Base-by-base conservation (phyloP, 768 basidiomycete genomes). In the Psilocybe azurescens region DNA sequence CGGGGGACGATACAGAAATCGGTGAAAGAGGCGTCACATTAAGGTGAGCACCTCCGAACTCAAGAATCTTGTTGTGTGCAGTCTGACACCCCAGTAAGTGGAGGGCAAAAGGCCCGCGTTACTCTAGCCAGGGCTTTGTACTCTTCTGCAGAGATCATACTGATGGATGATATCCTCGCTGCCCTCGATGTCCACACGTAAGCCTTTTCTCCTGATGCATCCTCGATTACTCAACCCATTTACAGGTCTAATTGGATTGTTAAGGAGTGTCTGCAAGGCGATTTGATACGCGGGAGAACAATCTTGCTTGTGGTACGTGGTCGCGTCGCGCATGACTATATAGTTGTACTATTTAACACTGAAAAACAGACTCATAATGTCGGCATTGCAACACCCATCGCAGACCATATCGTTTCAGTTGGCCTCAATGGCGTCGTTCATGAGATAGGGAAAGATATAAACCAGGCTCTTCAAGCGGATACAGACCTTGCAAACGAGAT, bases 181-280 rank as follows among this genome's bases (percentile, higher is more conserved):
- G 88, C 87, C 1, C 73, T 89, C 5, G 88, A 89, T 62, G 70
- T 72, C 53, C 70, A 71, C 49, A 74, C 69, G 72, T 72, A 54
- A 36, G 36, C 24, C 24, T 16, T 16, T 29, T 33, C 36, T 8
- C 28, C 14, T 20, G 32, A 32, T 46, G 8, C 5, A 36, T 24
- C 44, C 18, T 20, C 3, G 3, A 49, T 41, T 29, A 53, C 24
- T 32, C 3, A 30, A 16, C 32, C 28, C 14, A 3, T 88, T 1
- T 88, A 89, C 66, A 95, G 93, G 0, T 90, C 94, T 0, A 86
- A 89, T 63, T 91, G 93, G 75, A 84, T 98, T 47, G 90, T 89
- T 67, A 79, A 86, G 18, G 80, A 93, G 55, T 95, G 93, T 67
- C 78, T 98, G 18, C 81, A 83, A 65, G 94, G 95, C 6, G 87